Base-by-base conservation (phyloP, 2,329 filamentous ascomycete species). In the Claviceps pusilla region DNA sequence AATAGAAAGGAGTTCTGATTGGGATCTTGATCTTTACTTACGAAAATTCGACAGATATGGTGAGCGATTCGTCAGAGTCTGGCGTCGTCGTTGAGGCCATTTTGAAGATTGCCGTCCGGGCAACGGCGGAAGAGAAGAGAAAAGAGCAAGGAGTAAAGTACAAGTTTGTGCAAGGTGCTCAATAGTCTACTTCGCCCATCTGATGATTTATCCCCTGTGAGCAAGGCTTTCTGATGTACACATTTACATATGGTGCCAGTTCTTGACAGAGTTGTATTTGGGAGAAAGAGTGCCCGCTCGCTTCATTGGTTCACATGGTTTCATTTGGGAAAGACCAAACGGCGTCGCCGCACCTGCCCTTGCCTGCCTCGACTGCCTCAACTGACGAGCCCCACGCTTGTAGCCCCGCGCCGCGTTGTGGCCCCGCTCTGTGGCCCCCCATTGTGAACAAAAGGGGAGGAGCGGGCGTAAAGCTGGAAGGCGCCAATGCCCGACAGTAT, bases 31-130 rank as follows among this genome's bases (percentile, higher is more conserved):
- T 2, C 14, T 6, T 7, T 41, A 69, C 73, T 65, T 65, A 75
- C 73, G 72, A 76, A 63, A 93, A 91, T 67, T 93, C 87, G 33
- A 93, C 80, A 5, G 78, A 79, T 59, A 91, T 76, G 28, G 76
- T 66, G 51, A 87, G 70, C 10, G 66, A 67, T 39, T 66, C 59
- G 53, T 46, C 35, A 49, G 54, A 9, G 29, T 35, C 31, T 48
- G 47, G 39, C 35, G 33, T 45, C 35, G 50, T 35, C 37, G 33
- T 16, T 7, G 50, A 7, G 9, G 55, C 39, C 52, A 54, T 54
- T 35, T 10, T 49, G 11, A 42, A 31, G 29, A 41, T 7, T 29
- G 9, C 35, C 37, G n/a, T 11, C 6, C 5, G 54, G 7, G 14
- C 29, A 31, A 43, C 3, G 28, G 16, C 10, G 9, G 9, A 12